Evolutionary conservation across 371 early-diverging fungal genomes (phyloP).

Genomic region (Apophysomyces variabilis): DNA sequence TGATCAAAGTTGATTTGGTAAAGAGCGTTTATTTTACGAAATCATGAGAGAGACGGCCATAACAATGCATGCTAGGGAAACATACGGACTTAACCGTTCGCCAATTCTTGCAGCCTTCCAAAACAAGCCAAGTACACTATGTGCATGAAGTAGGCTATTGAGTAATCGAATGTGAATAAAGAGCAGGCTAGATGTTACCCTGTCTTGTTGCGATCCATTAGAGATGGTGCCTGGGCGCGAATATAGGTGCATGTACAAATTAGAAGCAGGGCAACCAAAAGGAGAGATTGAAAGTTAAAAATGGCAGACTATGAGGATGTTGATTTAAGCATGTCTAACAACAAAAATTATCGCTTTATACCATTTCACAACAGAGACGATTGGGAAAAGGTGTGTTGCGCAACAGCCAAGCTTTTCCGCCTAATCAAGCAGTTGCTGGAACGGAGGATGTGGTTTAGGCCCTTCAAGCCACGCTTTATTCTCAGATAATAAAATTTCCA

Average conservation of each 20-base stretch:
- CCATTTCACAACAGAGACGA: neutral
- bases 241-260: conserved; percentile 84
- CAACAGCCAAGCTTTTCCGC: too few relatives aligned
- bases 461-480: too few relatives aligned
- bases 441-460: too few relatives aligned
- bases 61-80: conserved; percentile 79
- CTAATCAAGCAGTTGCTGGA: too few relatives aligned
- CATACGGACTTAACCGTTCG: conserved; percentile 87
- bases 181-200: conserved; percentile 41
- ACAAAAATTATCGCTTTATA: neutral
- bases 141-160: neutral
- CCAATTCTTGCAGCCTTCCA: conserved; percentile 94
- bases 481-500: too few relatives aligned
- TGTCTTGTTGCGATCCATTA: conserved; percentile 70
- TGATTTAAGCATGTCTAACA: neutral
- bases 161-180: neutral
- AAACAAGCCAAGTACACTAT: conserved; percentile 78
- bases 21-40: conserved; percentile 21
- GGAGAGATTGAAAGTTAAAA: conserved; percentile 78
- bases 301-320: conserved; percentile 66
- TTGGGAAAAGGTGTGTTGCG: too few relatives aligned
- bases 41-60: conserved; percentile 76
- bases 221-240: conserved; percentile 73
- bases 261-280: conserved; percentile 73
- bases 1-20: too few relatives aligned